Percentiles rank a stretch among this genome's conserved stretches.
phyloP scores from a whole-genome alignment of 164 flowering plant genomes.

The Chimonanthus salicifolius region DNA sequence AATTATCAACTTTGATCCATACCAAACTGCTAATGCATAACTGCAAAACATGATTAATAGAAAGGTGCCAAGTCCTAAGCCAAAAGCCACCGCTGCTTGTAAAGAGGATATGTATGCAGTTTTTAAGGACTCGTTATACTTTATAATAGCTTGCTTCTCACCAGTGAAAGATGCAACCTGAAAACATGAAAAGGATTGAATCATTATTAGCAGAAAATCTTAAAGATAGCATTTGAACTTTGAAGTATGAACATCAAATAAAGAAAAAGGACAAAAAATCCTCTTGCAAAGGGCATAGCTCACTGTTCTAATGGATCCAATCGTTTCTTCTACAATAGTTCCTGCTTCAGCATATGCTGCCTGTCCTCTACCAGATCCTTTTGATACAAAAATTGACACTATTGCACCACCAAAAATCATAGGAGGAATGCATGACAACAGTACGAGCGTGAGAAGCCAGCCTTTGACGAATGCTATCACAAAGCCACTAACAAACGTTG shows the following conservation, averaged over 20 bases:
- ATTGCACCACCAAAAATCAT: background rate
- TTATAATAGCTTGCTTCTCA: constrained; percentile 57
- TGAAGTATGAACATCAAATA: background rate
- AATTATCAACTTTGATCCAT: constrained; percentile 64
- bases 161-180: constrained; percentile 36
- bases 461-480: constrained; percentile 3
- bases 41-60: constrained; percentile 37
- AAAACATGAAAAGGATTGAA: background rate
- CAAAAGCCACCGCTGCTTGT: constrained; percentile 53
- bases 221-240: background rate
- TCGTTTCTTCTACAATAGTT: constrained; percentile 5
- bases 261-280: too few relatives aligned
- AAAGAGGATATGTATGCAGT: constrained; percentile 57
- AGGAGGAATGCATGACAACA: constrained; percentile 3
- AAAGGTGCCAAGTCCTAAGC: constrained; percentile 56
- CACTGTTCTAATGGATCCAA: constrained; percentile 7
- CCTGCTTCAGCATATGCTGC: constrained; percentile 5
- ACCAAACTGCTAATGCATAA: constrained; percentile 72
- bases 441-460: constrained; percentile 1
- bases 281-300: background rate
- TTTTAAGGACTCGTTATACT: constrained; percentile 43
- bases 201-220: background rate
- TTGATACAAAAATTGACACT: background rate
- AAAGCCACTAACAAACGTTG: background rate
- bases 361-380: background rate